These are phyloP conservation scores for Syncephalastrum monosporum DNA, from an alignment of 371 early-diverging fungal genomes.

Conservation along the genomic window DNA sequence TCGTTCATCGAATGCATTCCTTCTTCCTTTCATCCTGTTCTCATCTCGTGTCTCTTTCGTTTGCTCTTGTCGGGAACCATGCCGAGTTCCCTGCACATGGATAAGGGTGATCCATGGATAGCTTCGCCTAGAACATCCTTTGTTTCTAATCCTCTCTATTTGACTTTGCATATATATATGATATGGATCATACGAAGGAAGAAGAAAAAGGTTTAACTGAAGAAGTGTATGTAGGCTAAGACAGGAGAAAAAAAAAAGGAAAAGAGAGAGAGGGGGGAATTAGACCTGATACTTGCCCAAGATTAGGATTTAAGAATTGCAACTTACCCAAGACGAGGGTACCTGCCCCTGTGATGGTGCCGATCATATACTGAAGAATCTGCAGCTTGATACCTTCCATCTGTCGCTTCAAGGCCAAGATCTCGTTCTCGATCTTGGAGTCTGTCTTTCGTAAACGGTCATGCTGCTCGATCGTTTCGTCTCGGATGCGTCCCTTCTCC, in stretches of 20 bases:
- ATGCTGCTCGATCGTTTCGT: slow-evolving; percentile 82
- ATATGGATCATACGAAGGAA: background rate
- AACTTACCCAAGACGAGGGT: slow-evolving; percentile 71
- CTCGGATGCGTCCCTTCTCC: slow-evolving; percentile 89
- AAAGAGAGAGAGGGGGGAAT: too few species aligned
- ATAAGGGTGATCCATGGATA: too few species aligned
- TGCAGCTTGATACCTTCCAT: slow-evolving; percentile 92
- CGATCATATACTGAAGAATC: slow-evolving; percentile 82
- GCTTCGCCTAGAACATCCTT: too few species aligned
- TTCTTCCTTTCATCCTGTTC: too few species aligned
- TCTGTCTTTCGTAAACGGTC: slow-evolving; percentile 84
- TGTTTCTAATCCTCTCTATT: too few species aligned
- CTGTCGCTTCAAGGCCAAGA: slow-evolving; percentile 73
- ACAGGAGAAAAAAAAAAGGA: background rate
- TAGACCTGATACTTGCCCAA: too few species aligned
- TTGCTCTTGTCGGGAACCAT: too few species aligned
- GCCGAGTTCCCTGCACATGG: too few species aligned
- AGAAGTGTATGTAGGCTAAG: slow-evolving; percentile 17
- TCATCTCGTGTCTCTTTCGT: too few species aligned
- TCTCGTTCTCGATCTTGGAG: slow-evolving; percentile 85
- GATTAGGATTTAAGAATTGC: too few species aligned
- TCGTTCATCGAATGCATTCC: too few species aligned
- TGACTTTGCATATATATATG: background rate
- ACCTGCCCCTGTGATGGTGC: slow-evolving; percentile 84
- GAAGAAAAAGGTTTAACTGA: slow-evolving; percentile 5